Base-by-base conservation (phyloP, 352 stramenopile genomes). In the Phytopythium aichiense region DNA sequence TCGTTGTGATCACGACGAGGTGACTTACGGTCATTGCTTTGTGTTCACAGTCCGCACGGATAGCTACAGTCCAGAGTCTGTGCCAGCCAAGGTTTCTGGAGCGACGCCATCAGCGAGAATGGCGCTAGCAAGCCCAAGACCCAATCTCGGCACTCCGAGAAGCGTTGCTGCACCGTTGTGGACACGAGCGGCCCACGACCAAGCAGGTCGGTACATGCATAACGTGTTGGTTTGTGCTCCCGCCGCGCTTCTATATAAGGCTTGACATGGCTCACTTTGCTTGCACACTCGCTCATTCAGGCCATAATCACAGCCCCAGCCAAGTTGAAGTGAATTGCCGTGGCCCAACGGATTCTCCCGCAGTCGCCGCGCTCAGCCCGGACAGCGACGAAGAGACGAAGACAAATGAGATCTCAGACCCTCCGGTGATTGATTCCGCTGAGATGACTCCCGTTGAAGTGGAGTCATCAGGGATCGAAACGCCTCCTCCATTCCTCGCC, bases 341-440 rank as follows among this genome's bases (percentile, higher is more conserved):
- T 37, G 12, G 11, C 58, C 45, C 8, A 7, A 37, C 31, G 7
- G n/a, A 31, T 45, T 2, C 65, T 67, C 60, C 31, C 69, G 8
- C 53, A 16, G 45, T 42, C 51, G 42, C 55, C 40, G 30, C 23
- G 4, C 48, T 49, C 50, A 66, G 45, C 7, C 56, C 49, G 8
- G 63, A 73, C 55, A 52, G 58, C n/a, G 43, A 66, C 22, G 38
- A 60, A 15, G 58, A 69, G 25, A 60, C 48, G 12, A 72, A 65
- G 49, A 33, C 12, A 37, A 48, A 18, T 65, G 20, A 13, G 35
- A n/a, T 35, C 25, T 28, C 37, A n/a, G 28, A 51, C 8, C 45
- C 45, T 51, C 45, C 45, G 1, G 45, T 51, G 22, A 28, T 51
- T 13, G 45, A 30, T 9, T 31, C 22, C 1, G n/a, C 45, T 31